Conservation (phyloP, 176 grass and related monocot genomes). For the Carex scoparia region DNA sequence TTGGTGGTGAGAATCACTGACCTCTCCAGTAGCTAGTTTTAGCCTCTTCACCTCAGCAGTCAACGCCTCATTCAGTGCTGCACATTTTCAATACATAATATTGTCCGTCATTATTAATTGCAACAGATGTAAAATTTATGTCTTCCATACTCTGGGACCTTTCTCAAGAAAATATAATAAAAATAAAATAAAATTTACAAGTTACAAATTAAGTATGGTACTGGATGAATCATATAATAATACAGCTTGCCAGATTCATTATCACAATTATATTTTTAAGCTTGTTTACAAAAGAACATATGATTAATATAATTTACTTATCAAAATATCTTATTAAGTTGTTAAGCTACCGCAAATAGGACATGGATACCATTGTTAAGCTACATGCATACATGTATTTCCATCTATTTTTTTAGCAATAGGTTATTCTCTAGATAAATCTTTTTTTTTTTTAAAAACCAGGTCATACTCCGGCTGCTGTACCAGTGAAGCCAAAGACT, state of each 20-base stretch:
- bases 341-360: background rate
- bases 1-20: constrained; percentile 42
- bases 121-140: background rate
- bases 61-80: constrained; percentile 86
- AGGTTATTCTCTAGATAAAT: background rate
- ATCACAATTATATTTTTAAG: background rate
- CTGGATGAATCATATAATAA: background rate
- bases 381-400: background rate
- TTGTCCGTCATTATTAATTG: background rate
- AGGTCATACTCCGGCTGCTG: background rate
- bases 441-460: background rate
- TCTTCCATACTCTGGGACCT: background rate
- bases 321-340: background rate
- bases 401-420: background rate
- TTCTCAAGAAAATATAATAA: background rate
- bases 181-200: background rate
- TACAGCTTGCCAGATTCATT: background rate
- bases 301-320: background rate
- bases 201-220: background rate
- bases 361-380: background rate
- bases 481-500: background rate
- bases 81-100: constrained; percentile 14
- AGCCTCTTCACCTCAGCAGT: constrained; percentile 72
- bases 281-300: background rate
- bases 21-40: constrained; percentile 70